These are phyloP conservation scores for Debaryomycetaceae sp. DNA, from an alignment of 1,139 yeast species.

Conservation along the genomic window DNA sequence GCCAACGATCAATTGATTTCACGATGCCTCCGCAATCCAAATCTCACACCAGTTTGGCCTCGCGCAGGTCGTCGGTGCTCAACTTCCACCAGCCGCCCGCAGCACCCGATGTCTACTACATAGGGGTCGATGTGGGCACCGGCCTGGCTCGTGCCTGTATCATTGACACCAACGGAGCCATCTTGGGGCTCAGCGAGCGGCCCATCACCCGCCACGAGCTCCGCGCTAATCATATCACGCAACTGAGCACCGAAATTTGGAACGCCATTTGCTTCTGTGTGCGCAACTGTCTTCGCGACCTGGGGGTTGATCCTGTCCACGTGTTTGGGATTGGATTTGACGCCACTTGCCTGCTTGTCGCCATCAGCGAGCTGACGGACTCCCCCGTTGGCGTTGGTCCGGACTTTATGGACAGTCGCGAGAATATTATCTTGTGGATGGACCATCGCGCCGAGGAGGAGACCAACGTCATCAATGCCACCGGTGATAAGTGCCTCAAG, in stretches of 20 bases:
- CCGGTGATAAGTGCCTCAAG: constrained; percentile 72
- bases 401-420: constrained; percentile 64
- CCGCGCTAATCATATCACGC: constrained; percentile 70
- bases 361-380: constrained; percentile 59
- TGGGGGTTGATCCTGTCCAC: constrained; percentile 61
- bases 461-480: constrained; percentile 73
- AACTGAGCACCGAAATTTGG: constrained; percentile 93
- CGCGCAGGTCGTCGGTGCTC: constrained; percentile 37
- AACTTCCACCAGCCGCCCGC: constrained; percentile 36
- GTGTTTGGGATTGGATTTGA: constrained; percentile 92
- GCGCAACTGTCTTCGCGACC: constrained; percentile 63
- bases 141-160: constrained; percentile 96
- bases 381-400: constrained; percentile 90
- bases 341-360: constrained; percentile 95
- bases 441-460: constrained; percentile 95
- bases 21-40: constrained; percentile 15
- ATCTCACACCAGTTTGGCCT: constrained; percentile 38
- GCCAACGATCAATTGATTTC: constrained; percentile 1
- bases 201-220: constrained; percentile 74
- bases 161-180: constrained; percentile 78
- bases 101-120: constrained; percentile 56
- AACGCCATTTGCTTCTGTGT: constrained; percentile 81
- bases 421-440: constrained; percentile 94
- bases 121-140: constrained; percentile 97
- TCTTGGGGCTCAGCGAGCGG: constrained; percentile 74